These are phyloP conservation scores for Euryodendron excelsum DNA, from an alignment of 148 eudicot genomes.

Conservation along the genomic window DNA sequence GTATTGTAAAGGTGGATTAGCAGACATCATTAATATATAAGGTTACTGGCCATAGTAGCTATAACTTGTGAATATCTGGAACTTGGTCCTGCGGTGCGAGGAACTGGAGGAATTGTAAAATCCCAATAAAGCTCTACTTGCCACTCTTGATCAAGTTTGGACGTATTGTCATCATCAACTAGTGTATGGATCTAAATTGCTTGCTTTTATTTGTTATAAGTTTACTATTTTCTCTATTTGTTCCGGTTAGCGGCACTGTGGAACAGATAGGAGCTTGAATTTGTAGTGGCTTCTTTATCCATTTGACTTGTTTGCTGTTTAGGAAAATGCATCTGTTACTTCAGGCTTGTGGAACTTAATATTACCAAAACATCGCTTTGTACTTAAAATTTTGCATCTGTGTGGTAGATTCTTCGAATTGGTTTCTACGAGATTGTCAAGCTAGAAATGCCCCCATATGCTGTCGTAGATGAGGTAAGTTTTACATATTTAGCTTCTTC, in stretches of 20 bases:
- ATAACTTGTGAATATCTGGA: neutral
- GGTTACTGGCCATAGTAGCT: neutral
- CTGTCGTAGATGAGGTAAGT: constrained; percentile 90
- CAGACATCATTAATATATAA: neutral
- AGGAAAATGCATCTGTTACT: neutral
- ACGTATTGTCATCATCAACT: neutral
- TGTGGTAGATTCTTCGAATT: constrained; percentile 76
- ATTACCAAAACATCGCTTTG: neutral
- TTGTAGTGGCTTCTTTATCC: neutral
- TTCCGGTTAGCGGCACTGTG: neutral
- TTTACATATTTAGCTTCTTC: neutral
- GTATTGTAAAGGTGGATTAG: neutral
- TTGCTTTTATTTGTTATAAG: neutral
- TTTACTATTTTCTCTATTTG: neutral
- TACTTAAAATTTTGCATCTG: neutral
- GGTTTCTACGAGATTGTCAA: constrained; percentile 89
- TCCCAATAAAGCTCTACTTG: neutral
- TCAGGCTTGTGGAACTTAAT: constrained; percentile 2
- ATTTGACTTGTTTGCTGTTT: neutral
- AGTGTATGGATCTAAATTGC: neutral
- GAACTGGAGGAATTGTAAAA: neutral
- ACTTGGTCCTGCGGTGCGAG: neutral
- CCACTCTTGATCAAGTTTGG: neutral
- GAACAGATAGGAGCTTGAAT: neutral
- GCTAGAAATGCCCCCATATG: constrained; percentile 90